Base-by-base conservation (phyloP, 352 stramenopile genomes). In the Phytopythium chamaehyphon region DNA sequence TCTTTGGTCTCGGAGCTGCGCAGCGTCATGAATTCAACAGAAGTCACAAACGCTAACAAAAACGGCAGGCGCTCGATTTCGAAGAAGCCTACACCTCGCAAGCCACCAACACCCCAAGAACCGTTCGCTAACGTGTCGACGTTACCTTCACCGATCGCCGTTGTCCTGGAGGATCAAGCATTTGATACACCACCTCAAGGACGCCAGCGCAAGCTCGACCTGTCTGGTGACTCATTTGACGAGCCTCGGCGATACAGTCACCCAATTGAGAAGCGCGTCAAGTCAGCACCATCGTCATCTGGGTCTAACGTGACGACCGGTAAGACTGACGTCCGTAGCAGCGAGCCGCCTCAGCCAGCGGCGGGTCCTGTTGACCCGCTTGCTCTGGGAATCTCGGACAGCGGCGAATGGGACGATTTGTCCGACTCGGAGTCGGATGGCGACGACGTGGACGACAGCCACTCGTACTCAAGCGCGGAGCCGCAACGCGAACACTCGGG, bases 21-120 rank as follows among this genome's bases (percentile, higher is more conserved):
- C 28, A 76, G 75, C 18, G 75, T 89, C 1, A 89, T 89, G 78
- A 80, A 71, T 22, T 83, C 77, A n/a, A 81, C 64, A 23, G 75
- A 89, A 44, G 64, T 69, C 47, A 61, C 65, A 16, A 40, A 65
- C 70, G 22, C 61, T 63, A 33, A 50, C 49, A 45, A 69, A 40
- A 37, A 42, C 38, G 47, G 53, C 26, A 7, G 62, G 58, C 69
- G 63, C 16, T 76, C 67, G 11, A 40, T 66, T n/a, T 59, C 54
- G 3, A 51, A 40, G 45, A 51, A 51, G 18, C 28, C 45, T 2
- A 26, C 45, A 6, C n/a, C 45, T 28, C 45, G 45, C 6, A 40
- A 40, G 33, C 28, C 45, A 12, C 26, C 45, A 0, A 28, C 45
- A 14, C 28, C 59, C 22, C 45, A 56, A 8, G 50, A 56, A 1